These are phyloP conservation scores for Pterulicium gracile DNA, from an alignment of 1,284 basidiomycete species.

Conservation along the genomic window DNA sequence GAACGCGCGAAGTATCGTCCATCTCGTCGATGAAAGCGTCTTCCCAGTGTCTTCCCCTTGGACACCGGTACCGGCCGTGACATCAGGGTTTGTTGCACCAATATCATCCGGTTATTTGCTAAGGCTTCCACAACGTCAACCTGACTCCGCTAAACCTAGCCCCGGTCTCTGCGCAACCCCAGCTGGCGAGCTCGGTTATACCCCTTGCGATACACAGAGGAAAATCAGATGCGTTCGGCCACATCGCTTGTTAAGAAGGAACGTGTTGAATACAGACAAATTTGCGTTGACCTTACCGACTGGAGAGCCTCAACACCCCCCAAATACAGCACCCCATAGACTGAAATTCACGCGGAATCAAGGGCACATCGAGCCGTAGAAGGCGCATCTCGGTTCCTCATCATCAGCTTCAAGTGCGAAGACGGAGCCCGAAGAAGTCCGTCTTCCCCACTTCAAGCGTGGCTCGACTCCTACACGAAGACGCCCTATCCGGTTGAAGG, in stretches of 20 bases:
- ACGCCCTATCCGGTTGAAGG: no score
- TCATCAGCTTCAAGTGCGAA: neutral
- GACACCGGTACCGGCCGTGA: neutral
- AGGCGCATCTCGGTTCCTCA: neutral
- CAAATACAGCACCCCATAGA: neutral
- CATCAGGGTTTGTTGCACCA: no score
- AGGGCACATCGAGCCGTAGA: neutral
- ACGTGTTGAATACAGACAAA: neutral
- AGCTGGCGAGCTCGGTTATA: neutral
- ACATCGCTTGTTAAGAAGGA: slow-evolving; percentile 1
- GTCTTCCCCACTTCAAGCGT: neutral
- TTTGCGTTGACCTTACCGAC: neutral
- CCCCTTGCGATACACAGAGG: neutral
- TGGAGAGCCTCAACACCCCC: neutral
- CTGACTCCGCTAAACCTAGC: slow-evolving; percentile 1
- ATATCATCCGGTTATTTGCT: neutral
- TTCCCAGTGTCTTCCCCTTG: neutral
- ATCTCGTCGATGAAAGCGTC: no score
- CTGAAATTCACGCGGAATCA: neutral
- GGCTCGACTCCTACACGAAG: neutral
- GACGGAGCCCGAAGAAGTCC: neutral
- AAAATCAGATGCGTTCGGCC: neutral
- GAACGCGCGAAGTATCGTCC: no score
- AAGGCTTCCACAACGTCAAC: neutral
- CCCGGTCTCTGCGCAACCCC: neutral